Base-by-base conservation (phyloP, 2,329 filamentous ascomycete genomes). In the Acrodontium crateriforme region DNA sequence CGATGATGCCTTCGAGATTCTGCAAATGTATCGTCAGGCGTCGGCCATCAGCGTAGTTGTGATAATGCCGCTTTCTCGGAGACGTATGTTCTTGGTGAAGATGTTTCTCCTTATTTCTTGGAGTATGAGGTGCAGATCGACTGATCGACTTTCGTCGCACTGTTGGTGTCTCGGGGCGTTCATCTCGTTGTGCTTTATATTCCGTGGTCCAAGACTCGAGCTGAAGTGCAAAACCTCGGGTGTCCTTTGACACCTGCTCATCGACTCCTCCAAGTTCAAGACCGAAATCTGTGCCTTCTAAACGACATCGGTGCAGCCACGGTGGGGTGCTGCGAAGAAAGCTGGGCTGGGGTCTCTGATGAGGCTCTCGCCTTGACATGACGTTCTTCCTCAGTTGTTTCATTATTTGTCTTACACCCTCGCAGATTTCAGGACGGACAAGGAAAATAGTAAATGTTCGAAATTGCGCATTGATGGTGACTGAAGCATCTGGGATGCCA, bases 201-300 rank as follows among this genome's bases (percentile, higher is more conserved):
- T 95, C 84, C 3, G 80, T 74, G 1, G 77, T 81, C 71, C 85
- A 89, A 0, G 76, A 80, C 40, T 93, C 82, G 24, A 95, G 62
- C 45, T 94, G 85, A 10, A 98, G 49, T 1, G 82, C 83, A 21
- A 92, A 66, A 11, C 89, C 89, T 13, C 83, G 72, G 9, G 78
- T 78, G 31, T 87, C 73, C 24, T 76, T 69, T 0, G 85, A 92
- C 18, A 95, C 82, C 12, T 76, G 72, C 25, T 76, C 65, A 47
- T 98, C 91, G 13, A 89, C 65, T 2, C 89, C 89, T 11, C 89
- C 89, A 29, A 95, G 69, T 51, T 98, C 87, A 27, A 92, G 63
- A 42, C 81, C 89, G 45, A 93, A 84, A 37, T 93, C 83, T 4
- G 79, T 79, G 2, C 82, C 84, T 49, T 93, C 81, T 4, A 98